Evolutionary conservation across 306 rosid species (phyloP).

Genomic region (Canavalia ensiformis): DNA sequence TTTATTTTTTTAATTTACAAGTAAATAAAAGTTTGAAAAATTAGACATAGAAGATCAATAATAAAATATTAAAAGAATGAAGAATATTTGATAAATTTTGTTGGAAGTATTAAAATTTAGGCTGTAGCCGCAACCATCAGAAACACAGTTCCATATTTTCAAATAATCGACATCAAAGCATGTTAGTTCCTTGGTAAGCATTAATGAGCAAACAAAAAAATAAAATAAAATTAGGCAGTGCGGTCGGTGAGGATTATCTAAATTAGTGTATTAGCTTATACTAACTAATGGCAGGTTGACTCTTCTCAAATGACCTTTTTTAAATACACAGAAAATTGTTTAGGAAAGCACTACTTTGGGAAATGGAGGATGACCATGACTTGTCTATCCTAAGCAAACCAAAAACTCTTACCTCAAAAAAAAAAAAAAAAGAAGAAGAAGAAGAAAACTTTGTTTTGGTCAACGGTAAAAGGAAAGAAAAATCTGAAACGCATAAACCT

Average conservation of each 20-base stretch:
- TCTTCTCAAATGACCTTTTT: background rate
- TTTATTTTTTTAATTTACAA: no score
- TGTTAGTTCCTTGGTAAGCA: background rate
- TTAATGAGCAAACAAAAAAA: background rate
- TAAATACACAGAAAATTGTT: background rate
- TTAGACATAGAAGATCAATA: no score
- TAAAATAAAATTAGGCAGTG: background rate
- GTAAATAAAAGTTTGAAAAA: no score
- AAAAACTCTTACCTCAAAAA: background rate
- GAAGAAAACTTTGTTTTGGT: background rate
- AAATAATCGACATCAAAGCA: background rate
- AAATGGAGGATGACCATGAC: background rate
- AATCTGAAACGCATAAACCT: background rate
- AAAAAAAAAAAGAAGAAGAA: no score
- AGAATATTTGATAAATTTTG: no score
- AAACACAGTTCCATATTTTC: no score
- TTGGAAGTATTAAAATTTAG: no score
- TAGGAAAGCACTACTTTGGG: background rate
- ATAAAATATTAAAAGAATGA: no score
- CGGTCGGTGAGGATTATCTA: background rate
- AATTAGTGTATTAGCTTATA: background rate
- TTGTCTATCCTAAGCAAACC: background rate
- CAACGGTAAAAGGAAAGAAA: constrained; percentile 14
- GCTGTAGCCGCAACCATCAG: no score
- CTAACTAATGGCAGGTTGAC: background rate